Base-by-base conservation (phyloP, 768 basidiomycete species). In the Mrakia frigida region DNA sequence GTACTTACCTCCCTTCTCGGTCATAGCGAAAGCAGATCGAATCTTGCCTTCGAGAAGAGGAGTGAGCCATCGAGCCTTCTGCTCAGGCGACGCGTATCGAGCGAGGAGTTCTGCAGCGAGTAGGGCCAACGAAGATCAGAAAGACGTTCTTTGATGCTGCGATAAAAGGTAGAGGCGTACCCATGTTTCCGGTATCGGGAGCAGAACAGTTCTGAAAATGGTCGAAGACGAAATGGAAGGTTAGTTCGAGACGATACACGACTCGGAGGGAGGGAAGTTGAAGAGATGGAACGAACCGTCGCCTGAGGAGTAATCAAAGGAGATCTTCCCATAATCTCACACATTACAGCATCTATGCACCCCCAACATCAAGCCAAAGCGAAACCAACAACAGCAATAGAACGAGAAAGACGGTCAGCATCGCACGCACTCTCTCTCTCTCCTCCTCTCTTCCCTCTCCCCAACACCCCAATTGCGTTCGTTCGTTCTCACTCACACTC, bases 11-110 rank as follows among this genome's bases (percentile, higher is more conserved):
- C 91, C 90, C 80, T 90, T 89, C 84, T 99, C 97, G 0, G 97
- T 99, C 97, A 99, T 99, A 59, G 94, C 87, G 81, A 99, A 99
- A 10, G 94, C 90, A 25, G 81, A 81, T 52, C 97, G 90, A 78
- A 93, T 98, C 84, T 96, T 90, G 63, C 96, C 97, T 75, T 93
- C 91, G 73, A 98, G 85, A 31, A 99, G 86, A 28, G 94, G 94
- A 35, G 87, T 79, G 10, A 99, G 87, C 92, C 94, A 99, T 82
- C 90, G 89, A 84, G 91, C 87, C 84, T 98, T 93, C 81, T 99
- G 97, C 78, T 89, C 92, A 1, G 89, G 88, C 39, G 89, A 91
- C n/a, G 92, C 97, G 83, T 95, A 99, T 75, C 91, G 88, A 46
- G 97, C 97, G 77, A 99, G 86, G 31, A 99, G 94, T 92, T 99